A percentile compares a stretch with the other conserved stretches of the same genome.
phyloP scores from a whole-genome alignment of 2,329 filamentous ascomycete genomes.

The Aspergillus puulaauensis region DNA sequence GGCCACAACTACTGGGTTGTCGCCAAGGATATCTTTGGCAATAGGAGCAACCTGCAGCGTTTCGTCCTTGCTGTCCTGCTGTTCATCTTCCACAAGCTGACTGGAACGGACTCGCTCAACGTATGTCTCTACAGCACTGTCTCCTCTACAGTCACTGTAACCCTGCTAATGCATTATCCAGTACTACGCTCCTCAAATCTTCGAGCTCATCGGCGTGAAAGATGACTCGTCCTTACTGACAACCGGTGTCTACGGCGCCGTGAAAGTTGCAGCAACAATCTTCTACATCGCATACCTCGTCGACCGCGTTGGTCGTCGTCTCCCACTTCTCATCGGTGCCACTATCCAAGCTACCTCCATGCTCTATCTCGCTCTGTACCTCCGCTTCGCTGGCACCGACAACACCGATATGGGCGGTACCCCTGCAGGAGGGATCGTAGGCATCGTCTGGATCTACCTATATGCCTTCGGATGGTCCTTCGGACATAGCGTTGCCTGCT shows the following conservation, averaged over 20 bases:
- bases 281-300: slow-evolving; percentile 3
- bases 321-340: neutral
- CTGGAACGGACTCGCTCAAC: slow-evolving; percentile 3
- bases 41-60: slow-evolving; percentile 1
- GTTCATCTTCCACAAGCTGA: slow-evolving; percentile 8
- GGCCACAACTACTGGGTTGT: slow-evolving; percentile 37
- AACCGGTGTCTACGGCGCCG: slow-evolving; percentile 4
- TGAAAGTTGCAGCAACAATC: slow-evolving; percentile 6
- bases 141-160: no score
- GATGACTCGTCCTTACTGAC: neutral
- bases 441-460: slow-evolving; percentile 5
- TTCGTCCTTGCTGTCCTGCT: slow-evolving; percentile 3
- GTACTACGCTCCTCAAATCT: slow-evolving; percentile 8
- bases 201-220: slow-evolving; percentile 2
- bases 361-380: slow-evolving; percentile 5
- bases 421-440: neutral
- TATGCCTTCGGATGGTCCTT: slow-evolving; percentile 7
- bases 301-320: slow-evolving; percentile 1
- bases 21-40: slow-evolving; percentile 6
- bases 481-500: slow-evolving; percentile 4
- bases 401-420: neutral
- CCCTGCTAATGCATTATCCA: neutral
- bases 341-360: slow-evolving; percentile 2
- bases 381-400: neutral
- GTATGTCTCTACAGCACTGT: neutral